Percentiles rank a stretch among this genome's conserved stretches.
phyloP scores from a whole-genome alignment of 2,329 filamentous ascomycete genomes.

The Remersonia thermophila region DNA sequence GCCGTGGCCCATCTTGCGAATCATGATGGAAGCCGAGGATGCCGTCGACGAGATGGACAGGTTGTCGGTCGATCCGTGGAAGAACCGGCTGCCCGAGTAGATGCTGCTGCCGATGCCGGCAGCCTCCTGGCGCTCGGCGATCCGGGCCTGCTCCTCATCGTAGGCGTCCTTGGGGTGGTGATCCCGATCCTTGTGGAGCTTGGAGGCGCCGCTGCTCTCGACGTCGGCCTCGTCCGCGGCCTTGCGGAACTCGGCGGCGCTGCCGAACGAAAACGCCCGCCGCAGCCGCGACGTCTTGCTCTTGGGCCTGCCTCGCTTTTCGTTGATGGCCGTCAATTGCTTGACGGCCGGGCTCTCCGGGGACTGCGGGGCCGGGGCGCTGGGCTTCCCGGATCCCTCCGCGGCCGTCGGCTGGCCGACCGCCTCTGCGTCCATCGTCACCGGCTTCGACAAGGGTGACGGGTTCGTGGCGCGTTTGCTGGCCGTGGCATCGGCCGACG shows the following conservation, averaged over 20 bases:
- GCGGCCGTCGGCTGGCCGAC: constrained; percentile 21
- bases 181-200: constrained; percentile 53
- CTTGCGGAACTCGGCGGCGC: constrained; percentile 77
- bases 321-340: constrained; percentile 75
- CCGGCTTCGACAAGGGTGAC: constrained; percentile 63
- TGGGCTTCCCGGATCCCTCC: constrained; percentile 19
- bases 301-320: constrained; percentile 64
- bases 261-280: constrained; percentile 92
- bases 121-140: constrained; percentile 85
- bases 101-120: constrained; percentile 86
- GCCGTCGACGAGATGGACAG: constrained; percentile 82
- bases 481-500: constrained; percentile 50
- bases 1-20: constrained; percentile 97
- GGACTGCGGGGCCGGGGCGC: constrained; percentile 23
- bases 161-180: constrained; percentile 44
- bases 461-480: constrained; percentile 48
- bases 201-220: too few species aligned
- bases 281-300: constrained; percentile 79
- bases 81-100: constrained; percentile 76
- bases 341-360: constrained; percentile 61
- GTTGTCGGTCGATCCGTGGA: constrained; percentile 87
- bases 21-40: constrained; percentile 83
- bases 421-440: constrained; percentile 45
- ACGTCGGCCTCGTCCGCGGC: constrained; percentile 48
- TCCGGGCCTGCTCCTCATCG: constrained; percentile 81